These are phyloP conservation scores for Gautieria morchelliformis DNA, from an alignment of 768 basidiomycete species.

Conservation along the genomic window DNA sequence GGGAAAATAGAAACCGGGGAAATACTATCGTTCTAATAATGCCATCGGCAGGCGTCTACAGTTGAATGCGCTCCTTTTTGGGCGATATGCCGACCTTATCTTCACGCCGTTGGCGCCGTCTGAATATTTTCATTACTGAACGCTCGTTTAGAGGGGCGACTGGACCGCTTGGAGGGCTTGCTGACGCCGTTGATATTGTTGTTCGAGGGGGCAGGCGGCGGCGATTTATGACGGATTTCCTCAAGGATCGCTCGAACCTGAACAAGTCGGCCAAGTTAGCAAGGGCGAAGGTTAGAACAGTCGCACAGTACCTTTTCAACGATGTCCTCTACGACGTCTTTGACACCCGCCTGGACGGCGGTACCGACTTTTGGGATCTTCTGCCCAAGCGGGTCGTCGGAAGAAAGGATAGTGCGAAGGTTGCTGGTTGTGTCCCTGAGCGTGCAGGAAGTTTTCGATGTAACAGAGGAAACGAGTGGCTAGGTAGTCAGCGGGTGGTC, in stretches of 20 bases:
- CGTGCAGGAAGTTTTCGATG: constrained; percentile 1
- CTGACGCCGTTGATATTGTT: too few relatives aligned
- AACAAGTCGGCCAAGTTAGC: neutral
- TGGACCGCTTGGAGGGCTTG: too few relatives aligned
- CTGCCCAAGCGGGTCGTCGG: neutral
- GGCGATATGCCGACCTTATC: neutral
- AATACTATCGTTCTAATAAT: neutral
- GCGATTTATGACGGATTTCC: neutral
- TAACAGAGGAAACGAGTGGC: constrained; percentile 4
- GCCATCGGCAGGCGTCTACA: neutral
- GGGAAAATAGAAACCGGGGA: neutral
- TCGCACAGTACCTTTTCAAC: neutral
- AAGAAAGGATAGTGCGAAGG: neutral
- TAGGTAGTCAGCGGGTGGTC: neutral
- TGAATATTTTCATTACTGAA: neutral
- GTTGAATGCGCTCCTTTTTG: neutral
- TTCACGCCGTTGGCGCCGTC: neutral
- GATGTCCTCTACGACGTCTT: constrained; percentile 3
- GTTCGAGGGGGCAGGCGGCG: too few relatives aligned
- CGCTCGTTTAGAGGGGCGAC: neutral
- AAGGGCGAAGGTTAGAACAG: neutral
- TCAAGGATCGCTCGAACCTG: neutral
- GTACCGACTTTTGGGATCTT: constrained; percentile 6
- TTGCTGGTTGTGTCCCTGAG: neutral
- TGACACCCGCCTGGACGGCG: constrained; percentile 1